These are phyloP conservation scores for Phytophthora brassicae DNA, from an alignment of 352 stramenopile genomes.

Conservation along the genomic window DNA sequence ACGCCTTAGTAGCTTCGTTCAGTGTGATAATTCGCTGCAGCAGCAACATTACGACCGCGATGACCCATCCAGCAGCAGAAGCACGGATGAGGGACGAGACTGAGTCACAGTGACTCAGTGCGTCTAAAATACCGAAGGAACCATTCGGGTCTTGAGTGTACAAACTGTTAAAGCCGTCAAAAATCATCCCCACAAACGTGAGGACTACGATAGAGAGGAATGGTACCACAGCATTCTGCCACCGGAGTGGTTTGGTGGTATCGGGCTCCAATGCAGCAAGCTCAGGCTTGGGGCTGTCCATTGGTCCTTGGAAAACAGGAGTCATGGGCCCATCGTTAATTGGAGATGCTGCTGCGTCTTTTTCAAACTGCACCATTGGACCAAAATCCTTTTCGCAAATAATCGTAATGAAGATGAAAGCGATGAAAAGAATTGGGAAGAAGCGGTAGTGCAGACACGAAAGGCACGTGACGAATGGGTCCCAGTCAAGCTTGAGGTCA, in stretches of 20 bases:
- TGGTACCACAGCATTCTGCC: conserved; percentile 86
- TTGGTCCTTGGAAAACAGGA: conserved; percentile 60
- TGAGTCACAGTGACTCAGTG: conserved; percentile 78
- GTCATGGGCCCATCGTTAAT: conserved; percentile 66
- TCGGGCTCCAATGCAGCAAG: conserved; percentile 73
- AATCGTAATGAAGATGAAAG: conserved; percentile 90
- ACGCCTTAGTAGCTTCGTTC: conserved; percentile 86
- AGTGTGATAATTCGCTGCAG: conserved; percentile 85
- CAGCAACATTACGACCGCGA: conserved; percentile 71
- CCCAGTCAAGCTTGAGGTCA: conserved; percentile 80
- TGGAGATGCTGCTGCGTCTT: conserved; percentile 71
- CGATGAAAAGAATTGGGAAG: conserved; percentile 89
- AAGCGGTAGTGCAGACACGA: conserved; percentile 86
- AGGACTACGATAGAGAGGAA: conserved; percentile 82
- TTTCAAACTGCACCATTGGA: conserved; percentile 87
- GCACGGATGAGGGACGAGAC: conserved; percentile 77
- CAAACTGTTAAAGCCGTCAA: conserved; percentile 69
- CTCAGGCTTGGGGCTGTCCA: conserved; percentile 66
- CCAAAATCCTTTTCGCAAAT: conserved; percentile 88
- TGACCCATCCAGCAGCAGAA: conserved; percentile 73
- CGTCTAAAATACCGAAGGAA: conserved; percentile 62
- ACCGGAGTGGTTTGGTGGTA: conserved; percentile 69
- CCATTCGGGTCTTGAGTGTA: conserved; percentile 47
- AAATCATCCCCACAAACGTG: conserved; percentile 88
- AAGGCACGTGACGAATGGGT: conserved; percentile 86